Percentiles rank a stretch among this genome's conserved stretches.
Evolutionary conservation across 2,329 filamentous ascomycete genomes (phyloP).

Genomic region (Hypoxylon sp.): DNA sequence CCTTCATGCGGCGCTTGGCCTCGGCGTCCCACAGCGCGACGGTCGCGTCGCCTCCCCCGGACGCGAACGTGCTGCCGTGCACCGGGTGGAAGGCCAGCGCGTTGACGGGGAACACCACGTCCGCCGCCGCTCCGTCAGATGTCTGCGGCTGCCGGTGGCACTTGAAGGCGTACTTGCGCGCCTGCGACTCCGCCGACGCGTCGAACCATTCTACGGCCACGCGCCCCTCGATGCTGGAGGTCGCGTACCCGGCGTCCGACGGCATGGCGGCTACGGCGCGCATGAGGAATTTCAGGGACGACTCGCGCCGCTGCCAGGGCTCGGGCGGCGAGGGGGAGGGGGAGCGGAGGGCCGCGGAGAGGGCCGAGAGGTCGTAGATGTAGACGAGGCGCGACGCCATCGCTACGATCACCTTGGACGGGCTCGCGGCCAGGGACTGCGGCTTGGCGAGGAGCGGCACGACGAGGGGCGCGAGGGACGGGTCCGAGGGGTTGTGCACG

Average conservation of each 20-base stretch:
- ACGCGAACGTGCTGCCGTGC: conserved; percentile 87
- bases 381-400: conserved; percentile 95
- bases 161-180: conserved; percentile 98
- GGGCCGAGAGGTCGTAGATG: conserved; percentile 87
- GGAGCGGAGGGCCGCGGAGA: conserved; percentile 67
- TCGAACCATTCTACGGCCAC: conserved; percentile 99
- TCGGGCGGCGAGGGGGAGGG: conserved; percentile 63
- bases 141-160: conserved; percentile 81
- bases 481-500: conserved; percentile 74
- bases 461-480: conserved; percentile 66
- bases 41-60: conserved; percentile 88
- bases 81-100: conserved; percentile 88
- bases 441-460: conserved; percentile 86
- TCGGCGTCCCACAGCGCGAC: conserved; percentile 95
- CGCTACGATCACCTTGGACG: conserved; percentile 88
- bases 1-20: conserved; percentile 87
- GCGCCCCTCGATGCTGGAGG: conserved; percentile 90
- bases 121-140: conserved; percentile 69
- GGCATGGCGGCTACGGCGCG: conserved; percentile 96
- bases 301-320: conserved; percentile 94
- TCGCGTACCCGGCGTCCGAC: conserved; percentile 93
- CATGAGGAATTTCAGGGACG: conserved; percentile 95
- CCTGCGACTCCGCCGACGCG: conserved; percentile 85
- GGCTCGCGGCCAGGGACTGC: conserved; percentile 83
- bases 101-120: conserved; percentile 93